phyloP scores from a whole-genome alignment of 805 yeast species.

The Candida pseudoglaebosa region DNA sequence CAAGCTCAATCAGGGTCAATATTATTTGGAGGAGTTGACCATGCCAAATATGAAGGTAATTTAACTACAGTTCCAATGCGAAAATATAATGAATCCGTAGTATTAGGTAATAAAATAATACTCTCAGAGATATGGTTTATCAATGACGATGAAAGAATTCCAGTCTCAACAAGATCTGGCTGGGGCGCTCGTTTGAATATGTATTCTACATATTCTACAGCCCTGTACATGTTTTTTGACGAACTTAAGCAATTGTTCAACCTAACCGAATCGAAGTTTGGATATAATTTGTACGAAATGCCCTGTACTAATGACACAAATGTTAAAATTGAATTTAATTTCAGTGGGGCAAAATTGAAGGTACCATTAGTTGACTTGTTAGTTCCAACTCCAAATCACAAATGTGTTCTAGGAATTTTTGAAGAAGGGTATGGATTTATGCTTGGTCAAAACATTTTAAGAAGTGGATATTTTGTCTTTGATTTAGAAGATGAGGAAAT shows the following conservation, averaged over 20 bases:
- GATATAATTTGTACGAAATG: background rate
- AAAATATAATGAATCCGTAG: conserved; percentile 2
- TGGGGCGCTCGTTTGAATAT: conserved; percentile 29
- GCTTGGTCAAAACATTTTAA: conserved; percentile 58
- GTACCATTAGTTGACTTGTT: conserved; percentile 4
- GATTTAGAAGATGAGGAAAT: conserved; percentile 51
- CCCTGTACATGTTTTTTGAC: conserved; percentile 30
- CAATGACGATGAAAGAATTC: conserved; percentile 5
- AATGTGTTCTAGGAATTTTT: background rate
- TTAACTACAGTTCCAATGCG: conserved; percentile 19
- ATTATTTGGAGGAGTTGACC: conserved; percentile 27
- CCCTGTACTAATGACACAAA: background rate
- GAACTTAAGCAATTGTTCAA: background rate
- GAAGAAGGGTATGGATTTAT: conserved; percentile 20
- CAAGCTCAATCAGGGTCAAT: conserved; percentile 18
- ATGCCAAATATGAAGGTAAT: conserved; percentile 21
- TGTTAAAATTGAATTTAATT: background rate
- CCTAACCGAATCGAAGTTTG: background rate
- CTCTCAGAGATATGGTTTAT: background rate
- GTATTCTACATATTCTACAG: no score
- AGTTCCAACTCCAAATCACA: background rate
- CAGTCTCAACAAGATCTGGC: conserved; percentile 14
- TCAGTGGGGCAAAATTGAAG: background rate
- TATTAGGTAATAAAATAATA: no score
- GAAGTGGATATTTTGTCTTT: conserved; percentile 57